Conservation (phyloP, 2,329 filamentous ascomycete species). For the Ophiostoma sp. region DNA sequence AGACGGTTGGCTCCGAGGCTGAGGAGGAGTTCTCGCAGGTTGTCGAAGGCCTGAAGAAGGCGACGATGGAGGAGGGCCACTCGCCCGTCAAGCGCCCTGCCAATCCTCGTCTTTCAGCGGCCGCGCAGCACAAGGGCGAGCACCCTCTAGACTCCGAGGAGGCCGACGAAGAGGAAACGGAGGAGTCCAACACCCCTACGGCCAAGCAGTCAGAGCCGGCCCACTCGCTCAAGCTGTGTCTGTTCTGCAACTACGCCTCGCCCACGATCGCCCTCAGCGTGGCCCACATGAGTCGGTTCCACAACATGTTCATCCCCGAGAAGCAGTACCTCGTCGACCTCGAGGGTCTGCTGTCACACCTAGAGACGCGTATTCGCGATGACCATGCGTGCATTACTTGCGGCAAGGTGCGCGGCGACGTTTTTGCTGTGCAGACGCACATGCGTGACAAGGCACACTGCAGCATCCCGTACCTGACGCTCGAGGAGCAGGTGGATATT, state of each 20-base stretch:
- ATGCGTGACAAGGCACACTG: slow-evolving; percentile 98
- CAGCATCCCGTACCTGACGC: slow-evolving; percentile 88
- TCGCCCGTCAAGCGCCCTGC: slow-evolving; percentile 58
- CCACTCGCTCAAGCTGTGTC: slow-evolving; percentile 60
- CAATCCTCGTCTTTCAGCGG: slow-evolving; percentile 49
- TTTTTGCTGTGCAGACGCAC: slow-evolving; percentile 84
- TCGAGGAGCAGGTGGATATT: slow-evolving; percentile 89
- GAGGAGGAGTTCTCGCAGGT: slow-evolving; percentile 77
- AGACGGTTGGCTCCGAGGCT: slow-evolving; percentile 60
- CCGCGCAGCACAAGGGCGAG: slow-evolving; percentile 48
- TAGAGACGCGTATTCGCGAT: slow-evolving; percentile 77
- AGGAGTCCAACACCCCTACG: slow-evolving; percentile 30
- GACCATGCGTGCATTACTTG: slow-evolving; percentile 86
- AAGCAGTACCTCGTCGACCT: slow-evolving; percentile 78
- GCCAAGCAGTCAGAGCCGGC: slow-evolving; percentile 38
- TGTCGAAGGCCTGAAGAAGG: slow-evolving; percentile 72
- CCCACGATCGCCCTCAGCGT: slow-evolving; percentile 74
- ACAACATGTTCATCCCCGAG: slow-evolving; percentile 96
- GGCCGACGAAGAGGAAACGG: slow-evolving; percentile 24
- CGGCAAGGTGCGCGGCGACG: slow-evolving; percentile 75
- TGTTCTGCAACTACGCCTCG: slow-evolving; percentile 91
- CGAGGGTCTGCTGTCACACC: slow-evolving; percentile 74
- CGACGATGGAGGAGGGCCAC: slow-evolving; percentile 48
- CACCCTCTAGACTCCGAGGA: slow-evolving; percentile 36
- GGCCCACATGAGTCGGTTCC: slow-evolving; percentile 85